Base-by-base conservation (phyloP, 2,329 filamentous ascomycete species). In the Hypoxylon sp. region DNA sequence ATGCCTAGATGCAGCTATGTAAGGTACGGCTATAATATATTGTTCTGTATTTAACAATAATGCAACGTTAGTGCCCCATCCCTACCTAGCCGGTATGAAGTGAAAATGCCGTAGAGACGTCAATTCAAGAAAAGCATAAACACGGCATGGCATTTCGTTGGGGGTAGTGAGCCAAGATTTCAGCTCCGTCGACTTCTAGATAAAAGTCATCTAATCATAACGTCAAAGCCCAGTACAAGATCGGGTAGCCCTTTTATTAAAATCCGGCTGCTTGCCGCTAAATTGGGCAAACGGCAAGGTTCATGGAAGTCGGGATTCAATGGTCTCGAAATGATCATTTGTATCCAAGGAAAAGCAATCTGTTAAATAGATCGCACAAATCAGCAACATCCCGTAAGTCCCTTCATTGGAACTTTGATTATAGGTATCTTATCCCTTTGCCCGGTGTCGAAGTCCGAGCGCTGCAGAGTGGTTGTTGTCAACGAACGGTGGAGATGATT, bases 281-380 rank as follows among this genome's bases (percentile, higher is more conserved):
- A 63, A 65, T 59, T 65, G 35, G 37, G 48, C 65, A 70, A 68
- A 68, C 54, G 44, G 54, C 68, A 56, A 54, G 68, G 68, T 68
- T 68, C 65, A 70, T 70, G 61, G 61, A 33, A 65, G 37, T 68
- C 35, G 22, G 29, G 17, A 19, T 35, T 51, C 48, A 63, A 63
- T 68, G 64, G 54, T 46, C 24, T 63, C 24, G 33, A 55, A 24
- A 35, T 33, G 39, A 8, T 31, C 14, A 29, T 39, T 22, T 51
- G 29, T 31, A 29, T 59, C 58, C 35, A 63, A 66, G 52, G 51
- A 63, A 58, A 65, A 66, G 65, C 54, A 68, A 65, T 37, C 3
- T 47, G 17, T 54, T 60, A 58, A 57, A 65, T 59, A 65, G 54
- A 11, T 59, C 46, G 22, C 17, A 57, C 29, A 31, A 47, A 57